Evolutionary conservation across 129 eudicot genomes (phyloP), one percentile per base, ranked within the genome.

Genomic region (Flaveria ramosissima): DNA sequence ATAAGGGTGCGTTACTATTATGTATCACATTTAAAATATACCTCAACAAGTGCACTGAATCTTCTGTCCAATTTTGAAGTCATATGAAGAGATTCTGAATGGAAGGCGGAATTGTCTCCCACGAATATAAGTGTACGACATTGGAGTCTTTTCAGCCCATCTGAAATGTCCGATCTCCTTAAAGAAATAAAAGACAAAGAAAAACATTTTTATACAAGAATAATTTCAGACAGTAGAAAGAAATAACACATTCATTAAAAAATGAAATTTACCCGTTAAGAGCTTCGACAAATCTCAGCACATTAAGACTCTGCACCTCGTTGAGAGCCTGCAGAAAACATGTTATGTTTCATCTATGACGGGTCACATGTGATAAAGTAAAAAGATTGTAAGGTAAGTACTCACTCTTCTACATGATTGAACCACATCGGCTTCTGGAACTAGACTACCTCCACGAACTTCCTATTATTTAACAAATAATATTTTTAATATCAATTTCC

Each of bases 21-120:
- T 16, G 57, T 16, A 14, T 16, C 50, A 45, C 13, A 45, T 45
- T 45, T 11, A 14, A 73, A 71, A 74, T n/a, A 45, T 81, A 92
- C 97, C 97, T 93, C 97, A 32, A 93, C 86, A 24, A 93, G 77
- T 53, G 98, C 98, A 72, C 88, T 93, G 81, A 80, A 88, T 88
- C 98, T 82, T 76, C 91, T 84, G 77, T 93, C 97, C 62, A 93
- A 88, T 70, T 90, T 93, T 46, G 98, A 90, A 4, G 92, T 86
- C 92, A 93, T 93, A 73, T 90, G 96, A 17, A 93, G 90, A 61
- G 97, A 86, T 68, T 90, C 98, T 15, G 55, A 76, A 77, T 93
- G 96, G 84, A 93, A 93, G 16, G 92, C 81, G 16, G 98, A 93
- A 66, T 88, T 84, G 79, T 93, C 98, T 6, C 98, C 98, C 36